A percentile compares a stretch with the other conserved stretches of the same genome.
phyloP scores from a whole-genome alignment of 768 basidiomycete genomes.

The Boletus rubroflammeus region DNA sequence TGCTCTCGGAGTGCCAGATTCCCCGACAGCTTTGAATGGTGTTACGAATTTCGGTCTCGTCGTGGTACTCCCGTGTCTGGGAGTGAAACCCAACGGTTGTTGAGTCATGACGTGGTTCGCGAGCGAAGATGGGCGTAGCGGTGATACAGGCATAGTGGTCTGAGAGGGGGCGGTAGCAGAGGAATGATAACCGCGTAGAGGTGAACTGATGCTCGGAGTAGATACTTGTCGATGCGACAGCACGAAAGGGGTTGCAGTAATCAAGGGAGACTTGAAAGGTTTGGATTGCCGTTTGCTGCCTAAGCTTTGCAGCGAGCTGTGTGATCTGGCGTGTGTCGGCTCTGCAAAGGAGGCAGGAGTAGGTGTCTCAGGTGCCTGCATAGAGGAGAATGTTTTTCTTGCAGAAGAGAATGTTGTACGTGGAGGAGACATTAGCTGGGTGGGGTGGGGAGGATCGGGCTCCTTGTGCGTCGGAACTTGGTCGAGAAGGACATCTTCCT shows the following conservation, averaged over 20 bases:
- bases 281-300: conserved; percentile 24
- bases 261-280: conserved; percentile 48
- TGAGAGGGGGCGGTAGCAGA: conserved; percentile 8
- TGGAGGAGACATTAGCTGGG: conserved; percentile 11
- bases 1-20: conserved; percentile 34
- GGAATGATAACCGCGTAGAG: conserved; percentile 8
- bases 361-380: conserved; percentile 36
- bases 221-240: conserved; percentile 16
- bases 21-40: conserved; percentile 57
- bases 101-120: conserved; percentile 14
- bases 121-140: conserved; percentile 34
- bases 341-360: conserved; percentile 28
- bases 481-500: conserved; percentile 33
- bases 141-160: conserved; percentile 23
- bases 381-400: conserved; percentile 33
- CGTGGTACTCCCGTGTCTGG: conserved; percentile 27
- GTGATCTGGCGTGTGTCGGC: conserved; percentile 11
- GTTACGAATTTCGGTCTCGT: conserved; percentile 48
- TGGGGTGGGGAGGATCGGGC: not conserved
- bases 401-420: conserved; percentile 38
- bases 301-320: conserved; percentile 6
- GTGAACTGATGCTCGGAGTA: conserved; percentile 29
- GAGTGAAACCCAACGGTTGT: conserved; percentile 25
- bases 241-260: conserved; percentile 12
- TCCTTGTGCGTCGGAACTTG: conserved; percentile 22